These are phyloP conservation scores for Phoma herbarum DNA, from an alignment of 2,329 filamentous ascomycete genomes.

Conservation along the genomic window DNA sequence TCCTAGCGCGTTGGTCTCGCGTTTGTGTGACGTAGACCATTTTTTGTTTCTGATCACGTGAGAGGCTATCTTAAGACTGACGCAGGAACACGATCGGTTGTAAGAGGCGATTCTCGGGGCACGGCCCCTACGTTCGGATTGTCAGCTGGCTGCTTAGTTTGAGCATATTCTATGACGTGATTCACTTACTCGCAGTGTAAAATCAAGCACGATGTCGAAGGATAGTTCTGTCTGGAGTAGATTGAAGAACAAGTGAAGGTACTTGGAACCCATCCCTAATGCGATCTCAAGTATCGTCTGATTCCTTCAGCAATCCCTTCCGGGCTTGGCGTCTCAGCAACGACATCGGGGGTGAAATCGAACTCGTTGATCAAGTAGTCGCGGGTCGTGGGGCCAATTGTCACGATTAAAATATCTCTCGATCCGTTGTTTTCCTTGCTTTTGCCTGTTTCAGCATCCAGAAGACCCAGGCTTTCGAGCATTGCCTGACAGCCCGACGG, in stretches of 20 bases:
- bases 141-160: background rate
- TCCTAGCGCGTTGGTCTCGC: conserved; percentile 18
- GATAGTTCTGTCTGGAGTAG: background rate
- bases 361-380: conserved; percentile 74
- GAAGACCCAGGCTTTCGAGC: conserved; percentile 61
- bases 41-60: background rate
- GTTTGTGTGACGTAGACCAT: conserved; percentile 11
- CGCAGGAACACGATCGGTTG: background rate
- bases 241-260: background rate
- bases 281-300: conserved; percentile 36
- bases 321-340: conserved; percentile 81
- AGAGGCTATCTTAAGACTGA: background rate
- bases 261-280: background rate
- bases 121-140: background rate
- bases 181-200: background rate
- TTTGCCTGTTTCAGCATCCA: conserved; percentile 53
- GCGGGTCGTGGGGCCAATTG: conserved; percentile 92
- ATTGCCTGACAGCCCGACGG: conserved; percentile 69
- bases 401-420: conserved; percentile 72
- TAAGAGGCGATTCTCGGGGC: conserved; percentile 1
- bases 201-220: background rate
- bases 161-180: too few species aligned
- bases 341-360: conserved; percentile 77
- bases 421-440: conserved; percentile 29
- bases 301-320: conserved; percentile 80